Conservation (phyloP, 108 stramenopile species). For the Cyclostephanos tholiformis region DNA sequence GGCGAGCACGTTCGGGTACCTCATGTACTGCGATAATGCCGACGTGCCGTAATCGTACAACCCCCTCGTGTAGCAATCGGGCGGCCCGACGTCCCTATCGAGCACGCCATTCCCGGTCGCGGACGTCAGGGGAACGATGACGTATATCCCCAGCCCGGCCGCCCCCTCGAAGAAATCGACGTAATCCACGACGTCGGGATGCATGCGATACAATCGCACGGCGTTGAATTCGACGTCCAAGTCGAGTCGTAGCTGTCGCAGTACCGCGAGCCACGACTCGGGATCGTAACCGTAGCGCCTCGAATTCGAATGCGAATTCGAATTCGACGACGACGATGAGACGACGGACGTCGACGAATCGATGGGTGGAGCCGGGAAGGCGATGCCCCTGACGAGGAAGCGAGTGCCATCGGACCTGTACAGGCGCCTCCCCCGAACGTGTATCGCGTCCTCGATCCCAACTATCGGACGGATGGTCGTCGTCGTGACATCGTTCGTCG, state of each 20-base stretch:
- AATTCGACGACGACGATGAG: not conserved
- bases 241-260: constrained; percentile 52
- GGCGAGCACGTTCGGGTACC: constrained; percentile 61
- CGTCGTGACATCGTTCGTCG: too few relatives aligned
- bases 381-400: constrained; percentile 62
- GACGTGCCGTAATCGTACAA: constrained; percentile 54
- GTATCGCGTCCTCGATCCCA: constrained; percentile 37
- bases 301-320: constrained; percentile 15
- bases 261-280: constrained; percentile 53
- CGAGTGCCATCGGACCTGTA: constrained; percentile 37
- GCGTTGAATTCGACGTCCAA: constrained; percentile 53
- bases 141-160: constrained; percentile 60
- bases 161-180: constrained; percentile 54
- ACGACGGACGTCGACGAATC: not conserved
- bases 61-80: constrained; percentile 46
- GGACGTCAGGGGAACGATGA: constrained; percentile 65
- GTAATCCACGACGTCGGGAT: constrained; percentile 32
- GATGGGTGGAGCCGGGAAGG: constrained; percentile 61
- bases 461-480: constrained; percentile 18
- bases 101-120: constrained; percentile 51
- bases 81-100: constrained; percentile 47
- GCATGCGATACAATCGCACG: constrained; percentile 56
- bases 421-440: constrained; percentile 53
- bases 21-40: constrained; percentile 28
- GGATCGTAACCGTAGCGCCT: constrained; percentile 31